phyloP scores from a whole-genome alignment of 805 yeast genomes.

The Metschnikowia gelsemii region DNA sequence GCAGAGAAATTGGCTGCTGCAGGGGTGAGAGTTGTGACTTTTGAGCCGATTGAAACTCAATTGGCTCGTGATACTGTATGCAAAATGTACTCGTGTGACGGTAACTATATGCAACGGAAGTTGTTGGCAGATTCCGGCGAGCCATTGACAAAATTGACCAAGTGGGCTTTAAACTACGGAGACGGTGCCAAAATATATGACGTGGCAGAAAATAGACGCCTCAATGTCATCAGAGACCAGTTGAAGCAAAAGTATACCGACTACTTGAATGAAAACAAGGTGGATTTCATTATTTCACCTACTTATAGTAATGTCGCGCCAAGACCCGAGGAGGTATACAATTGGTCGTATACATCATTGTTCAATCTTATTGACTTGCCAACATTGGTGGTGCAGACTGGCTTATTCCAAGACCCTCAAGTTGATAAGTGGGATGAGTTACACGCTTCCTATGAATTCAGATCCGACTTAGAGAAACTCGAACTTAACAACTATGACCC shows the following conservation, averaged over 20 bases:
- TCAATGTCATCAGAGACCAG: slow-evolving; percentile 55
- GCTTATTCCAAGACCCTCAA: slow-evolving; percentile 55
- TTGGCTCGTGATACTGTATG: slow-evolving; percentile 60
- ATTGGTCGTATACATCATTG: slow-evolving; percentile 79
- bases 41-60: slow-evolving; percentile 56
- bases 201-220: slow-evolving; percentile 53
- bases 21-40: slow-evolving; percentile 56
- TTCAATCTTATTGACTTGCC: slow-evolving; percentile 76
- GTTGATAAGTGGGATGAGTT: slow-evolving; percentile 48
- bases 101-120: slow-evolving; percentile 56
- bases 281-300: slow-evolving; percentile 69
- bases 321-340: slow-evolving; percentile 56
- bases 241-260: slow-evolving; percentile 58
- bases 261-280: slow-evolving; percentile 50
- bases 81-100: slow-evolving; percentile 63
- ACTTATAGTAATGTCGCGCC: slow-evolving; percentile 73
- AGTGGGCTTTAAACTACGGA: slow-evolving; percentile 59
- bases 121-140: slow-evolving; percentile 63
- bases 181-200: slow-evolving; percentile 50
- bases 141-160: slow-evolving; percentile 62
- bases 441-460: slow-evolving; percentile 34
- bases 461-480: slow-evolving; percentile 48
- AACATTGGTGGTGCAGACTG: slow-evolving; percentile 61
- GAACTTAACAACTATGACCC: slow-evolving; percentile 50
- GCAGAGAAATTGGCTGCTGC: slow-evolving; percentile 55